These are phyloP conservation scores for Tephrocybe sp. DNA, from an alignment of 768 basidiomycete species.

Conservation along the genomic window DNA sequence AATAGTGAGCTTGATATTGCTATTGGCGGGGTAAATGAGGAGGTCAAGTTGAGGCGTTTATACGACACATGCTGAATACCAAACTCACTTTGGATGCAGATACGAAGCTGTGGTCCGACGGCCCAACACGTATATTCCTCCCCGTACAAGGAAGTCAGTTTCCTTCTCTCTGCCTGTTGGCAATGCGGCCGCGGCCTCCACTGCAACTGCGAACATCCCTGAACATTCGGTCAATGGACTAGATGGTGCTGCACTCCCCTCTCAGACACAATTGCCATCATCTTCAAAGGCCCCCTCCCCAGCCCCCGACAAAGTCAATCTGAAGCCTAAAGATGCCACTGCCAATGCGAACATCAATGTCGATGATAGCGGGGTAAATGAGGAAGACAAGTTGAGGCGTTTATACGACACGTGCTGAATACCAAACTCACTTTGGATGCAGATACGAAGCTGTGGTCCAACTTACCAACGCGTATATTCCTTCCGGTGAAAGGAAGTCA, in stretches of 20 bases:
- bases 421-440: slow-evolving; percentile 17
- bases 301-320: slow-evolving; percentile 47
- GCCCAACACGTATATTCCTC: slow-evolving; percentile 90
- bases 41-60: slow-evolving; percentile 76
- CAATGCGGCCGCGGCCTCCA: slow-evolving; percentile 24
- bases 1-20: slow-evolving; percentile 53
- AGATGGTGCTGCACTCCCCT: slow-evolving; percentile 54
- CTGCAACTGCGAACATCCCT: slow-evolving; percentile 47
- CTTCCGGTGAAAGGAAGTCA: slow-evolving; percentile 80
- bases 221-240: slow-evolving; percentile 77
- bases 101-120: slow-evolving; percentile 83
- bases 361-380: slow-evolving; percentile 78
- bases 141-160: slow-evolving; percentile 70
- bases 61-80: slow-evolving; percentile 1
- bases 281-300: slow-evolving; percentile 4
- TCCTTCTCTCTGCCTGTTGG: slow-evolving; percentile 25
- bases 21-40: slow-evolving; percentile 72
- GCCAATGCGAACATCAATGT: slow-evolving; percentile 81
- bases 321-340: slow-evolving; percentile 71
- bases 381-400: slow-evolving; percentile 88
- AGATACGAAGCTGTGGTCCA: slow-evolving; percentile 95
- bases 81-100: slow-evolving; percentile 73
- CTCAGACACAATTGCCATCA: slow-evolving; percentile 34
- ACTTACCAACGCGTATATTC: slow-evolving; percentile 87
- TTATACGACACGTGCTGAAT: slow-evolving; percentile 11